phyloP scores from a whole-genome alignment of 2,329 filamentous ascomycete species.

The Ceratocystis huliohia region DNA sequence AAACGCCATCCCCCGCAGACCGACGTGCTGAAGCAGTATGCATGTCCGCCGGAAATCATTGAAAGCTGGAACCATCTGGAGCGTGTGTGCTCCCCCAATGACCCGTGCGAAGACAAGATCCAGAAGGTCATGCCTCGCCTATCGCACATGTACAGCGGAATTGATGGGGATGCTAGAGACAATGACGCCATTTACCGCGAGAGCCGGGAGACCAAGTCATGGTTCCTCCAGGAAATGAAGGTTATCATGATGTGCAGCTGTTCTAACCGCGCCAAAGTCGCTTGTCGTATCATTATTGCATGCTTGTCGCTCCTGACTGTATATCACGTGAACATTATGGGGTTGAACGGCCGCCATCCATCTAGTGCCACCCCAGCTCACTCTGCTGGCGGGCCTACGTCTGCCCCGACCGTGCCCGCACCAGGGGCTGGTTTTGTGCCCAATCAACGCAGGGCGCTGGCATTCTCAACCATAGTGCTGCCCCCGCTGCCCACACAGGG shows the following conservation, averaged over 20 bases:
- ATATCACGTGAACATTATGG: constrained; percentile 13
- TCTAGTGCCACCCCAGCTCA: not conserved
- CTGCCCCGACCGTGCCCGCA: not conserved
- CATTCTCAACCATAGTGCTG: constrained; percentile 12
- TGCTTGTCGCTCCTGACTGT: constrained; percentile 15
- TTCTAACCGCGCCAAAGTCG: constrained; percentile 2
- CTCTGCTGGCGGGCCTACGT: not conserved
- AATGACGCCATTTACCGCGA: not conserved
- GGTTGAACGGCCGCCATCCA: constrained; percentile 1
- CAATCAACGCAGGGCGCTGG: not conserved
- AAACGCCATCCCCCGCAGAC: not conserved
- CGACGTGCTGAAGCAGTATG: not conserved
- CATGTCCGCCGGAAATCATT: not conserved
- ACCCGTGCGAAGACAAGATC: constrained; percentile 6
- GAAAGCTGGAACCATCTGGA: not conserved
- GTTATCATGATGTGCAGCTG: constrained; percentile 6
- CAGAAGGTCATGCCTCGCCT: constrained; percentile 7
- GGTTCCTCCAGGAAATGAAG: constrained; percentile 13
- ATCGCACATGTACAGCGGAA: not conserved
- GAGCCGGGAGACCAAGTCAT: not conserved
- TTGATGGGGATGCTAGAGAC: not conserved
- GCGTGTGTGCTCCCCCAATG: not conserved
- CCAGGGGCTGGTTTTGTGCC: not conserved
- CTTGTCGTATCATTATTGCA: constrained; percentile 8
- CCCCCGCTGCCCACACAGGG: constrained; percentile 4